Percentiles rank a stretch among this genome's conserved stretches.
These are phyloP conservation scores for Tetrastigma voinierianum DNA, from an alignment of 164 flowering plant genomes.

Conservation along the genomic window DNA sequence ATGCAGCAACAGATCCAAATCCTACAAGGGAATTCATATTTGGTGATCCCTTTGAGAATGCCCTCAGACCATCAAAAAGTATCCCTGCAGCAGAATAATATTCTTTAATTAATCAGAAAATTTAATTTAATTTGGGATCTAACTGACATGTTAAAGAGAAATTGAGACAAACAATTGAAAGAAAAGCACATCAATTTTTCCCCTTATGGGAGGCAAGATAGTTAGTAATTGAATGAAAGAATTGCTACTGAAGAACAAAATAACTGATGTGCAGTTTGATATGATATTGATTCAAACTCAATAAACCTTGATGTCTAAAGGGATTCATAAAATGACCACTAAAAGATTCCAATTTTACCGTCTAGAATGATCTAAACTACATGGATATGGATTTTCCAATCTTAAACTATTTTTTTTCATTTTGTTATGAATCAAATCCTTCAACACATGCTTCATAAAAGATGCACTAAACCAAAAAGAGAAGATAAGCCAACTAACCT, in stretches of 20 bases:
- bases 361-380: background rate
- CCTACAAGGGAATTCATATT: conserved; percentile 99
- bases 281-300: too few relatives aligned
- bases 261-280: too few relatives aligned
- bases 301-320: too few relatives aligned
- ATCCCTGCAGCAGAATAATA: conserved; percentile 45
- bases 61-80: conserved; percentile 76
- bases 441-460: background rate
- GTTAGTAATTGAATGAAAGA: too few relatives aligned
- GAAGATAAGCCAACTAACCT: conserved; percentile 41
- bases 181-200: background rate
- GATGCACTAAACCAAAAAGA: background rate
- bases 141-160: too few relatives aligned
- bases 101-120: background rate
- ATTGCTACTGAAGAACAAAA: too few relatives aligned
- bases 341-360: too few relatives aligned
- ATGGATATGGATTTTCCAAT: background rate
- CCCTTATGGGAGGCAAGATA: too few relatives aligned
- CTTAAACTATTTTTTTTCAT: background rate
- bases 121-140: background rate
- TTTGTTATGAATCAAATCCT: background rate
- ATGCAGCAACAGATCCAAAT: conserved; percentile 88
- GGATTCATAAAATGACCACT: too few relatives aligned
- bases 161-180: background rate
- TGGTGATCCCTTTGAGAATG: conserved; percentile 81